Evolutionary conservation across 2,329 filamentous ascomycete species (phyloP).

Genomic region (Reticulascus tulasneorum): DNA sequence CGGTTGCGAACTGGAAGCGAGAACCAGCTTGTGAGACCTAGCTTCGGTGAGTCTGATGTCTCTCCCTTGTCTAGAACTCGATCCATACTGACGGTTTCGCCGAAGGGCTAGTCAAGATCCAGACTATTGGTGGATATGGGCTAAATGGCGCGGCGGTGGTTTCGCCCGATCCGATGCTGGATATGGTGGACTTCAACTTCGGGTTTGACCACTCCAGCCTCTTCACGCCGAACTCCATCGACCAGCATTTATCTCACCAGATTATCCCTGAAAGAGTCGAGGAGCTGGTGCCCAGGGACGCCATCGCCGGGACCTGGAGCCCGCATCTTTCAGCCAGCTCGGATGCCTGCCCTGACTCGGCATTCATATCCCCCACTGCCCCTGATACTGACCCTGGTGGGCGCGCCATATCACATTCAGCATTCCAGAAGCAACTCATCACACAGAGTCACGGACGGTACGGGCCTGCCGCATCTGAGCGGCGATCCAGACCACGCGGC

Average conservation of each 20-base stretch:
- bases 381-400: slow-evolving; percentile 1
- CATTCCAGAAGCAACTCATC: not conserved
- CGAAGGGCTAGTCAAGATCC: slow-evolving; percentile 12
- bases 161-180: slow-evolving; percentile 24
- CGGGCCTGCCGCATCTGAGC: not conserved
- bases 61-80: slow-evolving; percentile 8
- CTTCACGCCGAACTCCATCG: slow-evolving; percentile 15
- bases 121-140: slow-evolving; percentile 2
- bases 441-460: not conserved
- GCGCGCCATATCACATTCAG: slow-evolving; percentile 6
- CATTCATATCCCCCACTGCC: slow-evolving; percentile 9
- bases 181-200: slow-evolving; percentile 30
- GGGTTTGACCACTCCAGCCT: slow-evolving; percentile 28
- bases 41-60: slow-evolving; percentile 28
- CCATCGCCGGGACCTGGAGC: slow-evolving; percentile 8
- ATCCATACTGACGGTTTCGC: slow-evolving; percentile 9
- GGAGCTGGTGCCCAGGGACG: slow-evolving; percentile 10
- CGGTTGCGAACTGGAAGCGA: slow-evolving; percentile 30
- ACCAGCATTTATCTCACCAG: slow-evolving; percentile 26
- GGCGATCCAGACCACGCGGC: slow-evolving; percentile 9
- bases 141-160: slow-evolving; percentile 22
- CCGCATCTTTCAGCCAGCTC: slow-evolving; percentile 10
- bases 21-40: slow-evolving; percentile 27
- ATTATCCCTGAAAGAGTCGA: slow-evolving; percentile 7
- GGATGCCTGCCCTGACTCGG: no score